Evolutionary conservation across 2,329 filamentous ascomycete species (phyloP).

Genomic region (Domatiomyces globalis): DNA sequence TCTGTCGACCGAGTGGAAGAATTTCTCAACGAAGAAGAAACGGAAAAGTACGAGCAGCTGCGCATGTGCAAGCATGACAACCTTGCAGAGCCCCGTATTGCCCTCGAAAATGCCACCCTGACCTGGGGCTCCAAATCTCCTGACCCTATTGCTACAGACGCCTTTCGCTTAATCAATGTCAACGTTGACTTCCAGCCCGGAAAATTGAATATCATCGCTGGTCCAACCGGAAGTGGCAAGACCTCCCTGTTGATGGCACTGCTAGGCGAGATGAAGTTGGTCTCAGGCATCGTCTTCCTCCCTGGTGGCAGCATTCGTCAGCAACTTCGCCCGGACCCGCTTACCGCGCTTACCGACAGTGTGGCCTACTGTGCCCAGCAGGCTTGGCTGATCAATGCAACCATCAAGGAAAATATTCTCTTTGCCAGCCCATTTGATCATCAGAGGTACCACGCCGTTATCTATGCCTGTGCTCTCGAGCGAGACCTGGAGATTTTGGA

Average conservation of each 20-base stretch:
- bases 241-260: constrained; percentile 92
- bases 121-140: constrained; percentile 61
- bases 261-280: constrained; percentile 83
- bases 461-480: constrained; percentile 80
- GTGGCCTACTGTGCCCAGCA: constrained; percentile 94
- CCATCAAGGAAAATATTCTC: constrained; percentile 88
- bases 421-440: constrained; percentile 73
- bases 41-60: constrained; percentile 83
- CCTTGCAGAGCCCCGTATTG: constrained; percentile 59
- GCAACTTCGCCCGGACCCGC: constrained; percentile 65
- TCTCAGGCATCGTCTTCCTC: constrained; percentile 67
- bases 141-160: constrained; percentile 45
- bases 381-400: constrained; percentile 92
- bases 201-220: constrained; percentile 81
- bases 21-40: constrained; percentile 85
- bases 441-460: constrained; percentile 70
- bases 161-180: constrained; percentile 71
- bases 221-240: constrained; percentile 88
- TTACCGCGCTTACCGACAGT: constrained; percentile 76
- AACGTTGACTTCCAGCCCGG: constrained; percentile 71
- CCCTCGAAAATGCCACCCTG: constrained; percentile 71
- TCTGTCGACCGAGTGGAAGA: constrained; percentile 94
- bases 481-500: constrained; percentile 87
- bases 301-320: constrained; percentile 77
- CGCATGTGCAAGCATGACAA: constrained; percentile 54